Base-by-base conservation (phyloP, 768 basidiomycete genomes). In the Sarcomyxa edulis region DNA sequence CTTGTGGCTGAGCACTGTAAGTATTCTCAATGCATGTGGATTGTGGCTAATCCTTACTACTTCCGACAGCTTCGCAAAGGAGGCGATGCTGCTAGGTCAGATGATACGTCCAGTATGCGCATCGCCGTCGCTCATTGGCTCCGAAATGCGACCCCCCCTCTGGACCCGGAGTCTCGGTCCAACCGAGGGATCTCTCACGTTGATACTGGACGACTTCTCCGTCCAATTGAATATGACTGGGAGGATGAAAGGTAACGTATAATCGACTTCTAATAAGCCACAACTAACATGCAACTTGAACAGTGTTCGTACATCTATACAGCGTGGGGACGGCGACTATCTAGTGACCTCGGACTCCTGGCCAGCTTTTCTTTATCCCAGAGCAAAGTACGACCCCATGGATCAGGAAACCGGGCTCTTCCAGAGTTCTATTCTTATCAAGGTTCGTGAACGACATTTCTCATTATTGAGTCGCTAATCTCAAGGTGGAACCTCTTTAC, bases 201-300 rank as follows among this genome's bases (percentile, higher is more conserved):
- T n/a, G 11, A 28, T 4, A 53, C 52, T 18, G 50, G 48, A 3
- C 35, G 35, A 11, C 43, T 51, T 12, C 46, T 53, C 4, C 52
- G 54, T 32, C 50, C 48, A 0, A 33, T 42, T 15, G 49, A 53
- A n/a, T 39, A 49, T 10, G 26, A 53, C 19, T 55, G 49, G 51
- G 35, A 16, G 20, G 28, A 49, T 37, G 11, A 4, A 10, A 32
- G 16, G 47, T 47, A 39, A 14, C 45, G 29, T 25, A 37, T 24
- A 32, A 11, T n/a, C n/a, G n/a, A n/a, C n/a, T n/a, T n/a, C n/a
- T n/a, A n/a, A n/a, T n/a, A n/a, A n/a, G n/a, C n/a, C n/a, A n/a
- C n/a, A n/a, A n/a, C n/a, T n/a, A n/a, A n/a, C n/a, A n/a, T n/a
- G n/a, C n/a, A n/a, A n/a, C n/a, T 29, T 11, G 15, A 20, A 6